These are phyloP conservation scores for Poronia punctata DNA, from an alignment of 495 filamentous ascomycete species.

Conservation along the genomic window DNA sequence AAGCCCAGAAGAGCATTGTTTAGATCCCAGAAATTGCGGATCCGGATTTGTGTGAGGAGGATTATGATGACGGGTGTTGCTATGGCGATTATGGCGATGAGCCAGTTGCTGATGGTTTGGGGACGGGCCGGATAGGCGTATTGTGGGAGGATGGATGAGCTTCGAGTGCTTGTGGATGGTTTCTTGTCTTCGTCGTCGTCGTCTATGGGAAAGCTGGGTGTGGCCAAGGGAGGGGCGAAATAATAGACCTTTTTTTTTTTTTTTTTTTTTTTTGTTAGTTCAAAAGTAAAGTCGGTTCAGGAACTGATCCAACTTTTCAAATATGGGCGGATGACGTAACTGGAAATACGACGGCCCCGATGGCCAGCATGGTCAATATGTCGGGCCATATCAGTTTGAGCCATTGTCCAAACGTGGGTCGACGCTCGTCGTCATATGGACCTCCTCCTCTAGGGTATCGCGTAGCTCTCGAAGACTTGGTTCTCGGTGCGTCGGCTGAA, in stretches of 20 bases:
- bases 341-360: slow-evolving; percentile 39
- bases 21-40: slow-evolving; percentile 50
- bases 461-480: background rate
- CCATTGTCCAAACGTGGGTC: slow-evolving; percentile 39
- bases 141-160: slow-evolving; percentile 36
- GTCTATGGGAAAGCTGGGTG: slow-evolving; percentile 6
- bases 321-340: no score
- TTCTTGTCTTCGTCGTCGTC: background rate
- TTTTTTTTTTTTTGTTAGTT: no score
- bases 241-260: slow-evolving; percentile 10
- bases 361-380: slow-evolving; percentile 37
- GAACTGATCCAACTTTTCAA: no score
- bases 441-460: no score
- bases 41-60: slow-evolving; percentile 39
- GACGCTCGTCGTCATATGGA: slow-evolving; percentile 23
- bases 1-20: slow-evolving; percentile 49
- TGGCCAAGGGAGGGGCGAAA: slow-evolving; percentile 1
- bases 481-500: no score
- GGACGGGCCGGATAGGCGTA: slow-evolving; percentile 43
- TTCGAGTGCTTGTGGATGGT: background rate
- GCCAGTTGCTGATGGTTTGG: slow-evolving; percentile 42
- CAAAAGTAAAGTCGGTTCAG: no score
- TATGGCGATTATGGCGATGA: slow-evolving; percentile 32
- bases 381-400: slow-evolving; percentile 38
- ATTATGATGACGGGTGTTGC: slow-evolving; percentile 37